Evolutionary conservation across 2,329 filamentous ascomycete species (phyloP), one percentile per base, ranked within the genome.

Genomic region (Pseudogymnoascus sp.): DNA sequence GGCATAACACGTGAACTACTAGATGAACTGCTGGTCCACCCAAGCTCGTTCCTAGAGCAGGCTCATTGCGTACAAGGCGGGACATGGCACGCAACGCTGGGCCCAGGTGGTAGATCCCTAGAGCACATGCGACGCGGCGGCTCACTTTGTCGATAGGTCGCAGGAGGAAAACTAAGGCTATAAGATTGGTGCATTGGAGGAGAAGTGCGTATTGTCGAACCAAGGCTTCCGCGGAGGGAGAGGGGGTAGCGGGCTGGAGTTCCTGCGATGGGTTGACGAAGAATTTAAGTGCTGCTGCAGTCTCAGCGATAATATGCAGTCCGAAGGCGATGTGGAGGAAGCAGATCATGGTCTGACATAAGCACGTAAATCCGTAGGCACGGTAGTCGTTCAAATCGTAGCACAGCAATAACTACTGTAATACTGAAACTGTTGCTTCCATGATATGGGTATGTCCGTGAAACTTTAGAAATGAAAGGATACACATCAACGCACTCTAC

Each of bases 191-290:
- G 12, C 67, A 63, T 14, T 76, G 60, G 4, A 77, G 68, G 0
- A 77, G 68, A 5, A 75, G 65, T n/a, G 75, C 74, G 64, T 77
- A 77, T 68, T 77, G 75, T 34, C 70, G 68, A 60, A 77, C 72
- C 8, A 65, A 60, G 23, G 73, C 67, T 42, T 76, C 71, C 8
- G 75, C 73, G 66, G 74, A 69, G 8, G 73, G 72, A 37, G 73
- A 72, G 39, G 73, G 66, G 4, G 61, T 42, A 2, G 69, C 63
- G 14, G 77, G 71, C 45, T n/a, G 60, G 37, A 29, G 37, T 26
- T 72, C 71, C 23, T 69, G 61, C 11, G 72, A 70, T 6, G 75
- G 75, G 21, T 69, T 67, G 31, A 21, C 8, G 66, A 74, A 71
- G 69, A 77, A 77, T 64, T 72, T 73, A 1, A 75, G 57, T 5